Evolutionary conservation across 768 basidiomycete species (phyloP).

Genomic region (Lactarius akahatsu): DNA sequence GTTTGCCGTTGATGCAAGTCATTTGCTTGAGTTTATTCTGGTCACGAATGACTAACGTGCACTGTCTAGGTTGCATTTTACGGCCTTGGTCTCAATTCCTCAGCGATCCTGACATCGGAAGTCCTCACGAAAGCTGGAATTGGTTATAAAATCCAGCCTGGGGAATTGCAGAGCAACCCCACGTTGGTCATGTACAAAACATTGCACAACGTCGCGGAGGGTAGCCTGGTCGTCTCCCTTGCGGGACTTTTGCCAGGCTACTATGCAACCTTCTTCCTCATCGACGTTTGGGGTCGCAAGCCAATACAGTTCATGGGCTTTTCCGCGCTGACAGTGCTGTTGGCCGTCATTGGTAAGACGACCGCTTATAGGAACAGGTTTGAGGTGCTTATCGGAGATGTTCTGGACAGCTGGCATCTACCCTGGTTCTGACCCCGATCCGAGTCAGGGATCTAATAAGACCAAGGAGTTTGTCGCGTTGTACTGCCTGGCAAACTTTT

Average conservation of each 20-base stretch:
- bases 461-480: constrained; percentile 39
- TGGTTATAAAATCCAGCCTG: constrained; percentile 41
- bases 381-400: constrained; percentile 33
- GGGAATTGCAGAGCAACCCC: too few relatives aligned
- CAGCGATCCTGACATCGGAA: constrained; percentile 64
- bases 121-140: constrained; percentile 48
- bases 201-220: constrained; percentile 63
- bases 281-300: constrained; percentile 79
- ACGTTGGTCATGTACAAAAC: constrained; percentile 42
- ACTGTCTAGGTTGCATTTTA: constrained; percentile 73
- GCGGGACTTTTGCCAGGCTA: constrained; percentile 87
- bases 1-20: constrained; percentile 78
- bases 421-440: not conserved
- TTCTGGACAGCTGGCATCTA: constrained; percentile 21
- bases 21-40: constrained; percentile 30
- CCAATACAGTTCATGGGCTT: constrained; percentile 82
- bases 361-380: constrained; percentile 28
- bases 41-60: not conserved
- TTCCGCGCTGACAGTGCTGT: constrained; percentile 58
- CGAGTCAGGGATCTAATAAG: constrained; percentile 39
- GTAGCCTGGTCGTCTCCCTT: constrained; percentile 71
- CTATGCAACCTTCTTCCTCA: constrained; percentile 58
- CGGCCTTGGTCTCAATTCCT: constrained; percentile 81
- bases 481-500: constrained; percentile 43
- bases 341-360: constrained; percentile 62